Evolutionary conservation across 2,329 filamentous ascomycete species (phyloP).

Genomic region (Drechslerella dactyloides): DNA sequence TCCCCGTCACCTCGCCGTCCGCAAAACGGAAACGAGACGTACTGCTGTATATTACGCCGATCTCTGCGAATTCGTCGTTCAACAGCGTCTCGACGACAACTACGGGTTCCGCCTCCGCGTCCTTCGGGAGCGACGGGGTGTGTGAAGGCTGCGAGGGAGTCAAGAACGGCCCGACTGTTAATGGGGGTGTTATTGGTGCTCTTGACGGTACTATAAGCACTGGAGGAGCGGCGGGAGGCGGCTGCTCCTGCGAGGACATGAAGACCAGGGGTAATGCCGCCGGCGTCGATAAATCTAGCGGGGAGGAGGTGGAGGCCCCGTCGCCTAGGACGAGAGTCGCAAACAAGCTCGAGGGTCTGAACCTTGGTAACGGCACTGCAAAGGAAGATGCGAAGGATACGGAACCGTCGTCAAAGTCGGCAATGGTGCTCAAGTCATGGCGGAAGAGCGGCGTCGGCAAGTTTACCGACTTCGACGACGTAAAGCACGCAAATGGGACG

Average conservation of each 20-base stretch:
- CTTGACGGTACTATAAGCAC: conserved; percentile 10
- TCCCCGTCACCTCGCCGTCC: conserved; percentile 44
- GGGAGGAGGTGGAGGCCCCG: conserved; percentile 24
- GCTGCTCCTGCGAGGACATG: conserved; percentile 22
- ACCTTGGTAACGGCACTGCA: conserved; percentile 19
- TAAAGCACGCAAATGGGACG: conserved; percentile 54
- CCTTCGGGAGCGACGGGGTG: conserved; percentile 22
- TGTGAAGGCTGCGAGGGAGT: conserved; percentile 28
- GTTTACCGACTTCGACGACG: conserved; percentile 11
- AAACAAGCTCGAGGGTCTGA: conserved; percentile 51
- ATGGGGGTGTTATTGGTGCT: not conserved
- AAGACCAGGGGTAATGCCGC: conserved; percentile 11
- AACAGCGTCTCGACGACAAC: conserved; percentile 42
- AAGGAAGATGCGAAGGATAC: conserved; percentile 13
- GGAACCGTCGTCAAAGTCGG: conserved; percentile 35
- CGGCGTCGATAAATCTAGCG: conserved; percentile 9
- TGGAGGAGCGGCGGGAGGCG: conserved; percentile 3
- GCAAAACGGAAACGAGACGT: conserved; percentile 53
- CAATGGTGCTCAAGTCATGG: conserved; percentile 42
- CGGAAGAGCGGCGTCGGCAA: conserved; percentile 17
- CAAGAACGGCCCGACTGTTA: conserved; percentile 13
- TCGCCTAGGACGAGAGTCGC: conserved; percentile 50
- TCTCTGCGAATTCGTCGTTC: conserved; percentile 44
- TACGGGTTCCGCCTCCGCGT: conserved; percentile 11
- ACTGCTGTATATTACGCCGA: conserved; percentile 38